Conservation (phyloP, 805 yeast genomes). For the Candida namnaoensis region DNA sequence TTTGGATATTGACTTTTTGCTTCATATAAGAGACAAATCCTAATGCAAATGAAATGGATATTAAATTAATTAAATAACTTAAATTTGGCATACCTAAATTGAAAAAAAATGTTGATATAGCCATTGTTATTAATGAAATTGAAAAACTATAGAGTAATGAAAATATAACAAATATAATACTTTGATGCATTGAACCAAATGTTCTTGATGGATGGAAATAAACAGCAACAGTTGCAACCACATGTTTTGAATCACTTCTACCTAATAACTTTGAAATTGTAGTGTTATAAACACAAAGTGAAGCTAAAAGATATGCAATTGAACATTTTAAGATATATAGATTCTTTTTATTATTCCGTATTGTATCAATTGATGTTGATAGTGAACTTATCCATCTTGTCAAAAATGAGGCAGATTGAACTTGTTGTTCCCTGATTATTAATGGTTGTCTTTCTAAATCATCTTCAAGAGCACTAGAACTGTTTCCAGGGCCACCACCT, state of each 20-base stretch:
- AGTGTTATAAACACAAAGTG: constrained; percentile 58
- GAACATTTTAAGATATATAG: constrained; percentile 51
- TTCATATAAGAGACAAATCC: constrained; percentile 66
- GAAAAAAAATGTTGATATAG: constrained; percentile 36
- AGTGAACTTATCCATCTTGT: neutral
- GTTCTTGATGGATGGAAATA: constrained; percentile 80
- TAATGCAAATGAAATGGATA: constrained; percentile 43
- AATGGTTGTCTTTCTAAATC: constrained; percentile 11
- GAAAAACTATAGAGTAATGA: constrained; percentile 45
- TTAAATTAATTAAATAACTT: constrained; percentile 45
- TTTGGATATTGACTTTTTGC: constrained; percentile 54
- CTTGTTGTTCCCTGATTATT: neutral
- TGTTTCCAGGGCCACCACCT: constrained; percentile 7
- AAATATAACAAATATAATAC: constrained; percentile 49
- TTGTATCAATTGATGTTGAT: neutral
- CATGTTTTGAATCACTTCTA: constrained; percentile 64
- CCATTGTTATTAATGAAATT: constrained; percentile 44
- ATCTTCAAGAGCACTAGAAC: constrained; percentile 4
- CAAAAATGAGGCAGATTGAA: too few species aligned
- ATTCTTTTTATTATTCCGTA: neutral
- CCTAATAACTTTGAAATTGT: constrained; percentile 48
- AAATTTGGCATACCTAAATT: constrained; percentile 35
- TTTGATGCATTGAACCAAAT: constrained; percentile 74
- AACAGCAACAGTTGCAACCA: constrained; percentile 75
- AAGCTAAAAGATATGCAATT: constrained; percentile 65